Conservation (phyloP, 164 flowering plant species). For the Amborella trichopoda region DNA sequence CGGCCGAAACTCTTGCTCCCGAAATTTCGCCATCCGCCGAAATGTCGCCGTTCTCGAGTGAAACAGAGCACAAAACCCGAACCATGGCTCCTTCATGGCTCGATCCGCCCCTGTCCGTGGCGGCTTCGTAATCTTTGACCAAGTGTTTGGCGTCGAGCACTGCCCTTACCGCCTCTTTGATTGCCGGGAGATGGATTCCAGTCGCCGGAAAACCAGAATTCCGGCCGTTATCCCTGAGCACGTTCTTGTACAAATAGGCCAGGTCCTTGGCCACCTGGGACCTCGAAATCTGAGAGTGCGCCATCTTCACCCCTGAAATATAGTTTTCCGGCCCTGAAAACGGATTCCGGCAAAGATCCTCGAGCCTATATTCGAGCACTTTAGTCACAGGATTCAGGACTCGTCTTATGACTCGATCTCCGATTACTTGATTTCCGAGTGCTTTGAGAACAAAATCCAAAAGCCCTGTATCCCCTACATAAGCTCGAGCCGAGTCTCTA, state of each 20-base stretch:
- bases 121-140: slow-evolving; percentile 41
- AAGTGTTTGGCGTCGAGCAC: slow-evolving; percentile 67
- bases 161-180: slow-evolving; percentile 43
- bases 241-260: slow-evolving; percentile 37
- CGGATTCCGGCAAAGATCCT: too few relatives aligned
- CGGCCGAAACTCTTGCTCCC: too few relatives aligned
- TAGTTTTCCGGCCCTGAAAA: too few relatives aligned
- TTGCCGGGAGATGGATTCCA: slow-evolving; percentile 19
- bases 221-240: slow-evolving; percentile 30
- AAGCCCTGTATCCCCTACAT: slow-evolving; percentile 89
- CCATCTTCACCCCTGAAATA: too few relatives aligned
- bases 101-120: too few relatives aligned
- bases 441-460: slow-evolving; percentile 88
- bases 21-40: too few relatives aligned
- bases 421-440: slow-evolving; percentile 78
- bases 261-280: slow-evolving; percentile 69
- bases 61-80: too few relatives aligned
- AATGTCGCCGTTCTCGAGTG: too few relatives aligned
- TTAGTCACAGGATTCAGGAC: slow-evolving; percentile 87
- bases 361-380: slow-evolving; percentile 81
- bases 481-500: slow-evolving; percentile 76
- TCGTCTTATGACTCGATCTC: slow-evolving; percentile 68
- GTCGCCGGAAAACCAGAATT: neutral
- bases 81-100: too few relatives aligned
- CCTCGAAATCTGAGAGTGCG: too few relatives aligned